phyloP scores from a whole-genome alignment of 805 yeast species.

The Zygoascus tannicola region DNA sequence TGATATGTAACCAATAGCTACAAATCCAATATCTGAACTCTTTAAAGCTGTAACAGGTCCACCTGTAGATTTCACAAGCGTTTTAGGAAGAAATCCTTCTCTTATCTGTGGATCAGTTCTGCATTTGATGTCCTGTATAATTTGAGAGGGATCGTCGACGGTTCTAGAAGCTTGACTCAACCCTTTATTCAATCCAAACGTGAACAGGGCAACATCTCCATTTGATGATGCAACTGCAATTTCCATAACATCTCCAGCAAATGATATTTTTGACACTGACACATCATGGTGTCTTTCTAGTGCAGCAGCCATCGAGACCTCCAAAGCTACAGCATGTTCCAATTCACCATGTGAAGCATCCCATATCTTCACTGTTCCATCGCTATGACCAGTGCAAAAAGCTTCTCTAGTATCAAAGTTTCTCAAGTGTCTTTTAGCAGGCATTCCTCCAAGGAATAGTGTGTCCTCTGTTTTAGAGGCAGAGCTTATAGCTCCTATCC shows the following conservation, averaged over 20 bases:
- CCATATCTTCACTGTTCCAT: conserved; percentile 72
- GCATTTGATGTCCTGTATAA: conserved; percentile 38
- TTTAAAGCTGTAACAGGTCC: conserved; percentile 52
- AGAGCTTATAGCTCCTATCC: conserved; percentile 71
- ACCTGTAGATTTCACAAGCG: conserved; percentile 34
- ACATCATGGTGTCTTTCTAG: conserved; percentile 35
- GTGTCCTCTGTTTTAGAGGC: conserved; percentile 32
- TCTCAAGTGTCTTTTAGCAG: conserved; percentile 42
- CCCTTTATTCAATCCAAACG: conserved; percentile 48
- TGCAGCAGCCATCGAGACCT: conserved; percentile 45
- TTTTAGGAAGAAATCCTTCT: conserved; percentile 56
- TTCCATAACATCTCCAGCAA: conserved; percentile 71
- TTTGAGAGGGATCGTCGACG: conserved; percentile 3
- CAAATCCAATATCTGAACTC: conserved; percentile 74
- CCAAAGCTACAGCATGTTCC: conserved; percentile 49
- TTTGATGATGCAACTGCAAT: conserved; percentile 55
- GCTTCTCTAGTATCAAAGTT: conserved; percentile 45
- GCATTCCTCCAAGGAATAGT: conserved; percentile 72
- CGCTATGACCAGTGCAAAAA: conserved; percentile 71
- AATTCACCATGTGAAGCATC: conserved; percentile 74
- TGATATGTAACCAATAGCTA: conserved; percentile 63
- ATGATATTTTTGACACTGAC: conserved; percentile 51
- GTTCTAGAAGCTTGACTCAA: conserved; percentile 19
- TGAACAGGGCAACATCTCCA: conserved; percentile 70
- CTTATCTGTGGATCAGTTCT: conserved; percentile 42